Percentiles rank a stretch among this genome's conserved stretches.
Conservation (phyloP, 2,329 filamentous ascomycete genomes). For the Colletotrichum lindemuthianum region DNA sequence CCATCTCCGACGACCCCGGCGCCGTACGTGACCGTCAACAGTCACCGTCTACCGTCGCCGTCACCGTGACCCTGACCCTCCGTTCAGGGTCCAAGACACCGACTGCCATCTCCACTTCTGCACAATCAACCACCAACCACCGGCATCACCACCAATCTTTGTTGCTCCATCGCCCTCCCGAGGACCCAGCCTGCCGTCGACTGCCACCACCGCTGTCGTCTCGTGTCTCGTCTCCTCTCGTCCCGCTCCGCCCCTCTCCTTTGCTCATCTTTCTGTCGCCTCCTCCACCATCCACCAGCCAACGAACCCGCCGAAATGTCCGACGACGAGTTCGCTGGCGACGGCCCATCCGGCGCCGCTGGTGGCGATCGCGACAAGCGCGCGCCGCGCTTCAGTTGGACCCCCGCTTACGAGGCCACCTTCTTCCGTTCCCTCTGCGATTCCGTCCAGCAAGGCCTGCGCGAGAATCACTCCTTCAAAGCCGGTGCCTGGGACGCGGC, state of each 20-base stretch:
- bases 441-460: slow-evolving; percentile 65
- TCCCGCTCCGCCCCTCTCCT: slow-evolving; percentile 5
- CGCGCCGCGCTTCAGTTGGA: slow-evolving; percentile 69
- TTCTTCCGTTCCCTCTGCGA: slow-evolving; percentile 71
- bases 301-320: slow-evolving; percentile 41
- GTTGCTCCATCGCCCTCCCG: neutral
- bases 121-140: neutral
- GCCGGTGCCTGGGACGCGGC: slow-evolving; percentile 70
- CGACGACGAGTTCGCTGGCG: slow-evolving; percentile 51
- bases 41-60: too few relatives aligned
- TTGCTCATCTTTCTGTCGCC: slow-evolving; percentile 33
- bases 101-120: neutral
- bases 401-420: slow-evolving; percentile 65
- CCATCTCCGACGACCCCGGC: slow-evolving; percentile 19
- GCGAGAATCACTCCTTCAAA: slow-evolving; percentile 70
- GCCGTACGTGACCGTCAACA: neutral
- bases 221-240: neutral
- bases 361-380: slow-evolving; percentile 41
- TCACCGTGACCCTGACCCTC: neutral
- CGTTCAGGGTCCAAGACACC: slow-evolving; percentile 30
- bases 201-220: too few relatives aligned
- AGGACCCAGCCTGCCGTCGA: neutral
- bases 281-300: neutral
- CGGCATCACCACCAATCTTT: neutral
- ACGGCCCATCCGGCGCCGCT: slow-evolving; percentile 27